phyloP scores from a whole-genome alignment of 108 stramenopile species.

The Mayamaea pseudoterrestris region DNA sequence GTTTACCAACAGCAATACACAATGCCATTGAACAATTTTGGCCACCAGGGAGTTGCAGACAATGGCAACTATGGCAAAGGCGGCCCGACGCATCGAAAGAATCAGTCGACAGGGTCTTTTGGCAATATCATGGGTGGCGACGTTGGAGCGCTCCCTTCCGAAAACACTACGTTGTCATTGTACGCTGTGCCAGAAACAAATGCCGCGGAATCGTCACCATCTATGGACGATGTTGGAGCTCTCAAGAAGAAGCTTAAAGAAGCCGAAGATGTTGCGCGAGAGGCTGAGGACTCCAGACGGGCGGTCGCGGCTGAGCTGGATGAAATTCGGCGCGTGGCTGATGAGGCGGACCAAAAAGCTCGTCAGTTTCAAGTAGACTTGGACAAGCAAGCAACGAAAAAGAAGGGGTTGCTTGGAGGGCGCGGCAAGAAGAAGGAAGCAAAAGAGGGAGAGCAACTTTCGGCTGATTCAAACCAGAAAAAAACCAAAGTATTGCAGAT shows the following conservation, averaged over 20 bases:
- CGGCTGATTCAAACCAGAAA: slow-evolving; percentile 33
- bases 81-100: too few relatives aligned
- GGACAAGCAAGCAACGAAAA: slow-evolving; percentile 32
- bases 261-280: slow-evolving; percentile 40
- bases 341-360: slow-evolving; percentile 43
- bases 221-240: slow-evolving; percentile 15
- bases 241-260: slow-evolving; percentile 33
- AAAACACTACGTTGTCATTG: not conserved
- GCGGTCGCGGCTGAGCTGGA: slow-evolving; percentile 33
- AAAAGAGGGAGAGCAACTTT: slow-evolving; percentile 44
- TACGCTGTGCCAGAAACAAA: not conserved
- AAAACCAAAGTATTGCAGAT: slow-evolving; percentile 41
- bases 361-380: slow-evolving; percentile 13
- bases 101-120: too few relatives aligned
- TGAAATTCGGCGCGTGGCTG: slow-evolving; percentile 40
- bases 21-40: too few relatives aligned
- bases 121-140: not conserved
- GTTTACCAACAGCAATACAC: too few relatives aligned
- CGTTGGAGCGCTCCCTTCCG: not conserved
- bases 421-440: slow-evolving; percentile 42
- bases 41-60: too few relatives aligned
- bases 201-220: not conserved
- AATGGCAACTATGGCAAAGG: too few relatives aligned
- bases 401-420: slow-evolving; percentile 45
- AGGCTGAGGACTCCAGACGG: slow-evolving; percentile 34